Evolutionary conservation across 1,139 yeast species (phyloP), one percentile per base, ranked within the genome.

Genomic region (Geotrichum reessii): DNA sequence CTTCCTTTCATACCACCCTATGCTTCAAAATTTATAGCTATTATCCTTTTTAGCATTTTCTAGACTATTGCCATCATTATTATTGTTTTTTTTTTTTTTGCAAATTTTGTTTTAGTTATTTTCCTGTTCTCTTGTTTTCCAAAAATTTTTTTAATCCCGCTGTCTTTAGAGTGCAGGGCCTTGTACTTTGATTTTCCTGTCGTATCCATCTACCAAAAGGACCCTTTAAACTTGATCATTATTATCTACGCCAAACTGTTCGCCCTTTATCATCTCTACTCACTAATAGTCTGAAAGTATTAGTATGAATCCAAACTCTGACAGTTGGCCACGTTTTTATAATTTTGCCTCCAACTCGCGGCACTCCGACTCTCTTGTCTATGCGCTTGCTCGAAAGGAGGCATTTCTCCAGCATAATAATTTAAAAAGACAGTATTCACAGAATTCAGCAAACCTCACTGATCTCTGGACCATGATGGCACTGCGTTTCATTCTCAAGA

Each of bases 391-490:
- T 14, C 64, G 74, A 8, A 66, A 68, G 54, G 74, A 71, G 52
- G 73, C 73, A 2, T 71, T 69, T 67, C 58, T 67, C 28, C 73
- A 69, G 58, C 69, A 65, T 58, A 60, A 63, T 46, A 17, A 17
- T 2, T 7, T 37, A n/a, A 55, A 52, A 24, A 58, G 60, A 53
- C 28, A 54, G 62, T 40, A 54, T 53, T 47, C 63, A 56, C 52
- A 46, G 22, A 56, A 19, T 17, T 21, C 49, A 12, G 52, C 60
- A 50, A 66, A 66, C 31, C 63, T 69, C 11, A 66, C 70, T 17
- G 74, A 71, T 50, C 63, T 71, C 33, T 71, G 74, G 74, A 65
- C 69, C 14, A 69, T 70, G 63, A 70, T 69, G 70, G 70, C 71
- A 3, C 52, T 69, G 50, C 59, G 73, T 21, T 70, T 63, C 55